Base-by-base conservation (phyloP, 2,329 filamentous ascomycete genomes). In the Pseudogymnoascus destructans region DNA sequence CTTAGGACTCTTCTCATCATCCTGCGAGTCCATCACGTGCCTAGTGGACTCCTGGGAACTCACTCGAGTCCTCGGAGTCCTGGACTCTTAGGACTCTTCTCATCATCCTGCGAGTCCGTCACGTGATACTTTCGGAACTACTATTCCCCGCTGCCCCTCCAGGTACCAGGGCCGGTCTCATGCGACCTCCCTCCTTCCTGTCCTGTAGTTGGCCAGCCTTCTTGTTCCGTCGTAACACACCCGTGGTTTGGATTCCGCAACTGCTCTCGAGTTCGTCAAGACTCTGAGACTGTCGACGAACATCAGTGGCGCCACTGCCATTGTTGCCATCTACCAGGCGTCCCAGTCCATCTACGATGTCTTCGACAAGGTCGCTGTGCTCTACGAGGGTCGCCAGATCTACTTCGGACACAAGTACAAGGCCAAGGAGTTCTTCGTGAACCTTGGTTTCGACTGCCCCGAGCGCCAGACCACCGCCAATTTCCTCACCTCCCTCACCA, bases 401-500 rank as follows among this genome's bases (percentile, higher is more conserved):
- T 91, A 82, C 72, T 91, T 83, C 64, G 87, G 87, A 1, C 75
- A 75, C 0, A 76, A 80, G 0, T 75, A 79, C 3, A 72, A 79
- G 1, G 87, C 86, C 0, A 86, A 80, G 66, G 70, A 75, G 25
- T 91, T 87, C 67, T 90, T 91, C 62, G 70, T 82, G 54, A 72
- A 79, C n/a, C 74, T 90, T 33, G 87, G 87, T 0, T 91, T 89
- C 64, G 75, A 80, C 13, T 88, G 85, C 65, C 85, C 86, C 0
- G 77, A 81, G 19, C 78, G 86, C 11, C 66, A 68, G 40, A 70
- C 68, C 2, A 69, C 67, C 1, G 66, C 82, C 3, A 88, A 92
- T 68, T 92, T 91, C 70, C 71, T 91, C 32, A 91, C 87, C 0
- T 88, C 85, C 1, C 83, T 91, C 66, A 89, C 82, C 6, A 79